Conservation (phyloP, 1,284 basidiomycete species). For the Trichosporon sp. region DNA sequence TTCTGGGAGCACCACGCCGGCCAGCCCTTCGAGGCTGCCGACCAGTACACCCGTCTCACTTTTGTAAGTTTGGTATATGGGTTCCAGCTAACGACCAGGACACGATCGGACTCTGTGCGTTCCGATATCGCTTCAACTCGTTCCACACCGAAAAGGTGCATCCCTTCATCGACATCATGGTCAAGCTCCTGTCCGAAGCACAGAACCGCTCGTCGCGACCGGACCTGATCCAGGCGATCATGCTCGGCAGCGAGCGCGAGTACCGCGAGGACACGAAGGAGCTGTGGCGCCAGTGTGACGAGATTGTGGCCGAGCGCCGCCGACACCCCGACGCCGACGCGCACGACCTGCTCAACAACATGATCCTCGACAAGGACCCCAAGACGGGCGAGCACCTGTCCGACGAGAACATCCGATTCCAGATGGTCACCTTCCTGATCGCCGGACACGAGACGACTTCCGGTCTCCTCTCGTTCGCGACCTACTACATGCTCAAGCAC, state of each 20-base stretch:
- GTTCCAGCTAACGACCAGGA: constrained; percentile 23
- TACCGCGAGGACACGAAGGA: constrained; percentile 27
- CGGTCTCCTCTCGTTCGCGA: constrained; percentile 40
- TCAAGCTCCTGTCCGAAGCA: constrained; percentile 29
- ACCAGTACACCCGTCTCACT: constrained; percentile 29
- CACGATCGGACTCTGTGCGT: constrained; percentile 45
- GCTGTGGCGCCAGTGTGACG: constrained; percentile 29
- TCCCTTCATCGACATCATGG: constrained; percentile 55
- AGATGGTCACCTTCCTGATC: constrained; percentile 64
- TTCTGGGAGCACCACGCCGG: constrained; percentile 32
- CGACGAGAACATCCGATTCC: constrained; percentile 60
- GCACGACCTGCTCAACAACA: constrained; percentile 59
- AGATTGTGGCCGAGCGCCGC: constrained; percentile 30
- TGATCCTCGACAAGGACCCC: constrained; percentile 61
- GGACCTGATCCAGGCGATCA: constrained; percentile 18
- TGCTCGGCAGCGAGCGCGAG: constrained; percentile 23
- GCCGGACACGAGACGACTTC: constrained; percentile 64
- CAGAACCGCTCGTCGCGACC: constrained; percentile 21
- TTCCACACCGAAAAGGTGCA: constrained; percentile 53
- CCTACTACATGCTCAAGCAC: constrained; percentile 60
- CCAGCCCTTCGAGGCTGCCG: constrained; percentile 32
- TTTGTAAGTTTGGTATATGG: constrained; percentile 23
- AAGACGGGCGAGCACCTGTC: constrained; percentile 60
- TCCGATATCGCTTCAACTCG: constrained; percentile 58
- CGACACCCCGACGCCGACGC: constrained; percentile 30